Evolutionary conservation across 2,329 filamentous ascomycete genomes (phyloP), one percentile per base, ranked within the genome.

Genomic region (Colletotrichum trifolii): DNA sequence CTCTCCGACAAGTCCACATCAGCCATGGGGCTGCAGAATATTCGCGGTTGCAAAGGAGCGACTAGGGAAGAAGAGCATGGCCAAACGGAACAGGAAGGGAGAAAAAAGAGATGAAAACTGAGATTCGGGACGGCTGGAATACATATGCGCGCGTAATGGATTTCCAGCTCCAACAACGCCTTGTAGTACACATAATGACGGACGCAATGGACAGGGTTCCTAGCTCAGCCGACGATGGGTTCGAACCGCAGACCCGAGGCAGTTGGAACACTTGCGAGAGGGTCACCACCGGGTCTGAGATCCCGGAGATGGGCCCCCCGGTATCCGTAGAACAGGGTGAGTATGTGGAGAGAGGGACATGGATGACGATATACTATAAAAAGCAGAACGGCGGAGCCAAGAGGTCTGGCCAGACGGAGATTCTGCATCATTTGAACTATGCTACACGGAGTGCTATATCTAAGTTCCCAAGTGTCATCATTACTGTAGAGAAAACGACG

Each of bases 1-100:
- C 79, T 75, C 65, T 81, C 76, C 38, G 66, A 70, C 43, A 78
- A 69, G 60, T 82, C 70, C 60, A 77, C 66, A 54, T 74, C 67
- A 64, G 70, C 72, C 78, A 79, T 81, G 68, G 67, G 64, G 60
- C 64, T 49, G 48, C 33, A 38, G 49, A 54, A 46, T 36, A 39
- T 35, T 15, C 33, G 45, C 49, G 38, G 33, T 59, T 34, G 59
- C 45, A 17, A 64, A 38, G 42, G 48, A 64, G 45, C 49, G 49
- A 54, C 47, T 48, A 49, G 11, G 48, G 17, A 13, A 36, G 47
- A 47, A 49, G 60, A 64, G 42, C 60, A 66, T 66, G 54, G 33
- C 60, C 48, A 40, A 54, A 38, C 6, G 52, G 13, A 36, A 25
- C 17, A 13, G 33, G 13, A 3, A 38, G 56, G 33, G 54, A 15